Base-by-base conservation (phyloP, 768 basidiomycete species). In the Boletus rubropictus region DNA sequence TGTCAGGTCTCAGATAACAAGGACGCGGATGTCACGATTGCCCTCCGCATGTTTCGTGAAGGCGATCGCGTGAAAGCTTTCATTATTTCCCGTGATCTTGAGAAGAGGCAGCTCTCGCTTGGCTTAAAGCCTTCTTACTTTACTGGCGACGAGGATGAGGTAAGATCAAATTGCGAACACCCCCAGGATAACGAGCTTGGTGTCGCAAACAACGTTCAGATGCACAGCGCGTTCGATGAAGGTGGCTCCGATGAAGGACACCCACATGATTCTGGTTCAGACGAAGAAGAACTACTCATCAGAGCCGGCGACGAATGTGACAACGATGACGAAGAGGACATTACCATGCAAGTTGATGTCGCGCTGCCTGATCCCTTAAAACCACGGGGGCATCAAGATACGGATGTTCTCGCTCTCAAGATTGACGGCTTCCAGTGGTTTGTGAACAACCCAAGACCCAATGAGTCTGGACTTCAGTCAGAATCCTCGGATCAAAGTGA, bases 41-140 rank as follows among this genome's bases (percentile, higher is more conserved):
- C 91, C 8, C 74, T 96, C 32, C 81, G 77, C 38, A 82, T 79
- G 31, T 95, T 97, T 75, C 78, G 83, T 25, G 84, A 86, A 63
- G 92, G 91, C 5, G 92, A 98, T 66, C 76, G 74, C 32, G 88
- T 97, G 50, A 89, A 85, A 64, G 89, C 86, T 2, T 64, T 84
- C 40, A 76, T 99, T 35, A 65, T 85, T 31, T 77, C 77, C 8
- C 73, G 94, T 44, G 84, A 93, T 52, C 74, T 76, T 22, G 83
- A 84, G 48, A 89, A 85, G 57, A 82, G 83, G 37, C 90, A 91
- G 49, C 74, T 99, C 46, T 85, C 89, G 42, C 75, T 86, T 46
- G 76, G 81, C 31, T 72, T 98, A 47, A 97, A 95, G 64, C 88
- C 90, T 21, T 95, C 92, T 22, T 81, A 87, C 64, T 94, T 96